phyloP scores from a whole-genome alignment of 805 yeast genomes.

The Pichia nakasei region DNA sequence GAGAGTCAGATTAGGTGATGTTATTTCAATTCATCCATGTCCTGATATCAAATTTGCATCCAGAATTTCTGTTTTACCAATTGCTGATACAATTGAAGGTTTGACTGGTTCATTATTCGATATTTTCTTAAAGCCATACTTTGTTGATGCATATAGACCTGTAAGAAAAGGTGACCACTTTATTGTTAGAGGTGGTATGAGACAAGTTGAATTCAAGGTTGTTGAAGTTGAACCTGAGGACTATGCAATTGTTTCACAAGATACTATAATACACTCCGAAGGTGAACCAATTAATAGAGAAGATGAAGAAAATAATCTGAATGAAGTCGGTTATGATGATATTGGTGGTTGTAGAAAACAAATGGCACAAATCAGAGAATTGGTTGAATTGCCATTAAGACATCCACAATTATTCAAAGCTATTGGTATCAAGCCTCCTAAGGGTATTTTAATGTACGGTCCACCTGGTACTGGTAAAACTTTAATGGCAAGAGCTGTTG shows the following conservation, averaged over 20 bases:
- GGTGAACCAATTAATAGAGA: slow-evolving; percentile 98
- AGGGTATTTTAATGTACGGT: slow-evolving; percentile 96
- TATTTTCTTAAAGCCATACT: slow-evolving; percentile 93
- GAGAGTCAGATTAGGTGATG: slow-evolving; percentile 89
- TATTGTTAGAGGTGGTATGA: slow-evolving; percentile 97
- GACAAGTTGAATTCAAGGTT: slow-evolving; percentile 97
- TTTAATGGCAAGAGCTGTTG: slow-evolving; percentile 99
- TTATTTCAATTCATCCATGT: slow-evolving; percentile 86
- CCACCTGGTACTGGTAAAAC: slow-evolving; percentile 99
- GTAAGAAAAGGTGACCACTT: slow-evolving; percentile 96
- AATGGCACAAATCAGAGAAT: slow-evolving; percentile 98
- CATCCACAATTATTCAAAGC: slow-evolving; percentile 97
- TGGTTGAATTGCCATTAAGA: slow-evolving; percentile 95
- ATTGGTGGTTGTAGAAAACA: slow-evolving; percentile 99
- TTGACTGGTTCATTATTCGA: slow-evolving; percentile 94
- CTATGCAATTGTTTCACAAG: slow-evolving; percentile 96
- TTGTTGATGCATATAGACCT: slow-evolving; percentile 98
- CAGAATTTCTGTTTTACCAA: slow-evolving; percentile 90
- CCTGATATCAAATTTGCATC: slow-evolving; percentile 97
- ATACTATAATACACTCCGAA: slow-evolving; percentile 95
- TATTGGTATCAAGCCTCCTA: slow-evolving; percentile 98
- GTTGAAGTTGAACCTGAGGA: slow-evolving; percentile 98
- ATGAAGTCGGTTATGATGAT: slow-evolving; percentile 97
- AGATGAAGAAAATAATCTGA: slow-evolving; percentile 93
- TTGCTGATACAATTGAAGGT: slow-evolving; percentile 97